Evolutionary conservation across 495 filamentous ascomycete species (phyloP).

Genomic region (Lineolata rhizophorae): DNA sequence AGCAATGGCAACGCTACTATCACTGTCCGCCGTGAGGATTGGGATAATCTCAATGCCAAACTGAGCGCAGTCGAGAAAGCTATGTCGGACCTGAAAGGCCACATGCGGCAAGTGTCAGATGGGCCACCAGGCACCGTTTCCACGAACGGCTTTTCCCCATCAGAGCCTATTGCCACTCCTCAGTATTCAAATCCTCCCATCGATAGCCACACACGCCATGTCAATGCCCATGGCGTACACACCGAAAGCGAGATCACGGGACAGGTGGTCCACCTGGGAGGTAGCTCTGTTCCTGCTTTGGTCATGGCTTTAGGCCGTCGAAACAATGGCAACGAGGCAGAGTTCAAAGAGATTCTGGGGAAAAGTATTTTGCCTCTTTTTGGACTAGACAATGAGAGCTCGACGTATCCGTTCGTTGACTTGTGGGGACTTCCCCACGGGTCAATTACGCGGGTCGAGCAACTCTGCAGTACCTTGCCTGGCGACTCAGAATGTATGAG

Average conservation of each 20-base stretch:
- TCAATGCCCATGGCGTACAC: slow-evolving; percentile 22
- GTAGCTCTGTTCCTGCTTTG: slow-evolving; percentile 34
- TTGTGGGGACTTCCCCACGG: slow-evolving; percentile 38
- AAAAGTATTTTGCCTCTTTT: slow-evolving; percentile 63
- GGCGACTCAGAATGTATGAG: slow-evolving; percentile 35
- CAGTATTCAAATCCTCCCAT: no score
- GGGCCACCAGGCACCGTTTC: not conserved
- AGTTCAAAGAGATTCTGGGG: slow-evolving; percentile 31
- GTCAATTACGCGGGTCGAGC: slow-evolving; percentile 45
- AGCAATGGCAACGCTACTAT: slow-evolving; percentile 11
- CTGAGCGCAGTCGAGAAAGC: slow-evolving; percentile 16
- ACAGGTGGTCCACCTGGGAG: slow-evolving; percentile 35
- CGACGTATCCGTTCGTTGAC: slow-evolving; percentile 59
- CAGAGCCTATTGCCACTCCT: no score
- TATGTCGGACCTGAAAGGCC: not conserved
- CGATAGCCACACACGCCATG: not conserved
- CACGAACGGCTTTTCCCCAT: not conserved
- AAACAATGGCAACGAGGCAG: slow-evolving; percentile 22
- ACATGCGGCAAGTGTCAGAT: not conserved
- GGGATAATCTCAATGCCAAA: slow-evolving; percentile 17
- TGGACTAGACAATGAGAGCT: slow-evolving; percentile 59
- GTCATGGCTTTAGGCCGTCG: slow-evolving; percentile 36
- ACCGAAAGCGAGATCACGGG: slow-evolving; percentile 30
- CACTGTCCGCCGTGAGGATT: slow-evolving; percentile 16
- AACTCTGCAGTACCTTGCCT: slow-evolving; percentile 50